Percentiles rank a stretch among this genome's conserved stretches.
These are phyloP conservation scores for Colletotrichum eleusines DNA, from an alignment of 2,329 filamentous ascomycete species.

Conservation along the genomic window DNA sequence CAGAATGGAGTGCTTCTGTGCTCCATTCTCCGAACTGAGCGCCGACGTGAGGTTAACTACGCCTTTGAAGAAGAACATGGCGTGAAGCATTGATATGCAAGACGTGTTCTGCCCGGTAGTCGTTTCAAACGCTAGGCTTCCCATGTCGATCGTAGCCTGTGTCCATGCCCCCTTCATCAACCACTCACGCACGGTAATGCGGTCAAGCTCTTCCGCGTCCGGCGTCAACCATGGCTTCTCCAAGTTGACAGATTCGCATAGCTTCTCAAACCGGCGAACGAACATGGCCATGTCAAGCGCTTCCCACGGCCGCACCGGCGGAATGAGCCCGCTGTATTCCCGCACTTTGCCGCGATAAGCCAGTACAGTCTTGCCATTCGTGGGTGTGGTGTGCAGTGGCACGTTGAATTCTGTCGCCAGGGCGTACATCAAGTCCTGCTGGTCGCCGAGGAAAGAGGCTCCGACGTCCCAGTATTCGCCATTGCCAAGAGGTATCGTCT, in stretches of 20 bases:
- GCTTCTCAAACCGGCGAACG: slow-evolving; percentile 29
- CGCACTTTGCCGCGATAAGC: slow-evolving; percentile 32
- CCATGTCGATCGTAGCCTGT: slow-evolving; percentile 22
- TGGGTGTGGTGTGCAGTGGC: slow-evolving; percentile 4
- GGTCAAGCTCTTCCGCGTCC: slow-evolving; percentile 34
- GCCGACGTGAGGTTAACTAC: slow-evolving; percentile 20
- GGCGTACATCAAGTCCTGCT: slow-evolving; percentile 39
- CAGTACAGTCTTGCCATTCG: slow-evolving; percentile 36
- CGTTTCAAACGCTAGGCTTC: slow-evolving; percentile 26
- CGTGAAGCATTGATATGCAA: slow-evolving; percentile 39
- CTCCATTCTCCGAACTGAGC: slow-evolving; percentile 26
- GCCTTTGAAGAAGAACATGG: slow-evolving; percentile 38
- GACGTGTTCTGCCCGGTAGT: slow-evolving; percentile 34
- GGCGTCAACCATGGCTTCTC: slow-evolving; percentile 37
- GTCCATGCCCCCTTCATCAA: slow-evolving; percentile 26
- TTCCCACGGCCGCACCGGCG: slow-evolving; percentile 40
- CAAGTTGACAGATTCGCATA: slow-evolving; percentile 34
- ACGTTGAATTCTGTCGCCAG: slow-evolving; percentile 37
- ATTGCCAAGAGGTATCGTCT: slow-evolving; percentile 31
- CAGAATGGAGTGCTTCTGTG: slow-evolving; percentile 33
- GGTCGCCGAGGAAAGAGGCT: slow-evolving; percentile 42
- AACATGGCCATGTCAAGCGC: slow-evolving; percentile 28
- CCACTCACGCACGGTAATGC: slow-evolving; percentile 30
- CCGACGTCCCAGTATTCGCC: slow-evolving; percentile 44
- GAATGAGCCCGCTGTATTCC: slow-evolving; percentile 37